Conservation (phyloP, 441 rosid species). For the Erysimum pusillum region DNA sequence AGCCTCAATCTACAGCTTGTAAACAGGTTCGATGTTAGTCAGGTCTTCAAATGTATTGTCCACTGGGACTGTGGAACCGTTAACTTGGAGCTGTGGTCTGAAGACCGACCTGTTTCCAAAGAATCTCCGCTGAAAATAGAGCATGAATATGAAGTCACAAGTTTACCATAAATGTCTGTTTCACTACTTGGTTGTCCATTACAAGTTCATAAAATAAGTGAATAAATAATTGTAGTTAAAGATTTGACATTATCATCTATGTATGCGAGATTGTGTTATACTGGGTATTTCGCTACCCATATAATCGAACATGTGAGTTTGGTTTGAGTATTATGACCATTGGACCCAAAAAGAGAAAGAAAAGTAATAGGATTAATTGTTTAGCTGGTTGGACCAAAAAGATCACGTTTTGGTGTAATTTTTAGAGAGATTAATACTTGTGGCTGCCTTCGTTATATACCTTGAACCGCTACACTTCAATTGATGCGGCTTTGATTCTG, state of each 20-base stretch:
- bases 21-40: constrained; percentile 65
- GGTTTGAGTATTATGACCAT: no score
- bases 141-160: constrained; percentile 73
- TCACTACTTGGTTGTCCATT: constrained; percentile 9
- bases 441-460: no score
- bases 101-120: constrained; percentile 85
- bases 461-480: no score
- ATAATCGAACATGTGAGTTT: background rate
- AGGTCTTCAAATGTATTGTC: constrained; percentile 72
- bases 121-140: constrained; percentile 68
- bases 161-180: constrained; percentile 40
- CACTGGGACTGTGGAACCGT: constrained; percentile 89
- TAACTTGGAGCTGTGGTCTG: constrained; percentile 91
- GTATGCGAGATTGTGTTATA: constrained; percentile 4
- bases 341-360: no score
- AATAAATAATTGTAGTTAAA: background rate
- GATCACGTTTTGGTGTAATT: no score
- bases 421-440: no score
- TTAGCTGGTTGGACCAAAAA: no score
- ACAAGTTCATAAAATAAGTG: constrained; percentile 22
- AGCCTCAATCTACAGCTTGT: constrained; percentile 62
- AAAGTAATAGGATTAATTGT: no score
- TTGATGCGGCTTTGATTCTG: no score
- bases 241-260: constrained; percentile 2
- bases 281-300: background rate